These are phyloP conservation scores for Phytopythium ostracodes DNA, from an alignment of 352 stramenopile genomes.

Conservation along the genomic window DNA sequence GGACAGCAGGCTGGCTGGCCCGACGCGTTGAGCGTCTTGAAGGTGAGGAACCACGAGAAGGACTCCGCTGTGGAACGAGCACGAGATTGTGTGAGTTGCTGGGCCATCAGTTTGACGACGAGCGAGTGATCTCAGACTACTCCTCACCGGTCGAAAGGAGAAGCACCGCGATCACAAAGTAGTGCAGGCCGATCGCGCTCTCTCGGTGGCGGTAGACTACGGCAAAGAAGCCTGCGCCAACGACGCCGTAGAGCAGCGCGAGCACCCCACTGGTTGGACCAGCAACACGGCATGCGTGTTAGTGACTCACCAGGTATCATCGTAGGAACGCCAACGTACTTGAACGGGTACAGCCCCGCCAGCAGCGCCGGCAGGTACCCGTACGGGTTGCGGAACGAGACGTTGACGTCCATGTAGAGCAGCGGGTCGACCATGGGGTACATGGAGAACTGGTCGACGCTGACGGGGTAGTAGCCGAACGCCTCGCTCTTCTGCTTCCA, in stretches of 20 bases:
- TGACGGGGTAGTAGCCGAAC: constrained; percentile 72
- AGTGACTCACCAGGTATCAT: not conserved
- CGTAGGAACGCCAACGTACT: constrained; percentile 53
- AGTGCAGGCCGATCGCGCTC: constrained; percentile 79
- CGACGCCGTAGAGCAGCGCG: constrained; percentile 64
- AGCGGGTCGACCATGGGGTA: constrained; percentile 77
- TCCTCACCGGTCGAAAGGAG: constrained; percentile 60
- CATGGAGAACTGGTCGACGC: constrained; percentile 52
- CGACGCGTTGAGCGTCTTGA: constrained; percentile 65
- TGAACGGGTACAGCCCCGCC: constrained; percentile 83
- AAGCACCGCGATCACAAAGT: constrained; percentile 75
- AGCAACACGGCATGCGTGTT: constrained; percentile 1
- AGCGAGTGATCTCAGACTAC: not conserved
- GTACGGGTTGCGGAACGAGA: constrained; percentile 79
- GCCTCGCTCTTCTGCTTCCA: constrained; percentile 81
- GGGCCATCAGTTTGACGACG: not conserved
- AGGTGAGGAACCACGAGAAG: constrained; percentile 74
- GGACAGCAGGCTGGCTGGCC: constrained; percentile 74
- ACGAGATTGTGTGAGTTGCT: not conserved
- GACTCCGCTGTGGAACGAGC: constrained; percentile 39
- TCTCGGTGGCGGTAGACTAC: constrained; percentile 67
- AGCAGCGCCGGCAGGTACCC: constrained; percentile 78
- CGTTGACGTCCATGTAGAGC: constrained; percentile 50
- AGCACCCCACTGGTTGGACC: constrained; percentile 41
- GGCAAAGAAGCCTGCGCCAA: constrained; percentile 65